Conservation (phyloP, 371 early-diverging fungal species). For the Rhizopus microsporus region DNA sequence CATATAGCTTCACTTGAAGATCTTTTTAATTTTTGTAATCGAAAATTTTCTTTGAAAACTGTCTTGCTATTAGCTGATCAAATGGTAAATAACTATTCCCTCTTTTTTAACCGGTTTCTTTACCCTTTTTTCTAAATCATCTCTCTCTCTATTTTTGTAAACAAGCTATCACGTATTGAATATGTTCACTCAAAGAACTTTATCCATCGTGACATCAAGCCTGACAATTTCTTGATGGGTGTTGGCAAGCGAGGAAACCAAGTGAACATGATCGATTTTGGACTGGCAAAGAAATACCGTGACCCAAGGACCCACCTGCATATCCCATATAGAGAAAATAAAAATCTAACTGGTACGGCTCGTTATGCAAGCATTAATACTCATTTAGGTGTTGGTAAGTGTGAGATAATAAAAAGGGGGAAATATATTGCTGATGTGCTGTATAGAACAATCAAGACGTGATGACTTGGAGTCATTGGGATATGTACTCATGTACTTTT, state of each 20-base stretch:
- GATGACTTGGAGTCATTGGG: slow-evolving; percentile 99
- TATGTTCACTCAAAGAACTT: slow-evolving; percentile 90
- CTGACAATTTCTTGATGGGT: slow-evolving; percentile 99
- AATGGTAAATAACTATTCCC: slow-evolving; percentile 67
- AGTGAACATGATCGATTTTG: slow-evolving; percentile 99
- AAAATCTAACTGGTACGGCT: slow-evolving; percentile 99
- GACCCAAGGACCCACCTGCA: slow-evolving; percentile 97
- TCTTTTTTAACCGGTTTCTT: neutral
- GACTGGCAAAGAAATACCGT: slow-evolving; percentile 98
- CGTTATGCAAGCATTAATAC: slow-evolving; percentile 99
- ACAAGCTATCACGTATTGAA: slow-evolving; percentile 92
- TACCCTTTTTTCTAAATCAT: neutral
- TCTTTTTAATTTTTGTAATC: slow-evolving; percentile 97
- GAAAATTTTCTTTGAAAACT: slow-evolving; percentile 98
- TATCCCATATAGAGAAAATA: slow-evolving; percentile 97
- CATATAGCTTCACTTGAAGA: slow-evolving; percentile 87
- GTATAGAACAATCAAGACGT: slow-evolving; percentile 96
- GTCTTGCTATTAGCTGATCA: slow-evolving; percentile 98
- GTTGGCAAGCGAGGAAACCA: slow-evolving; percentile 92
- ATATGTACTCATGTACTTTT: slow-evolving; percentile 99
- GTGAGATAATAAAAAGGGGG: neutral
- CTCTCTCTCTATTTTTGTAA: neutral
- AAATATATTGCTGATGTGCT: neutral
- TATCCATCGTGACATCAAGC: slow-evolving; percentile 88
- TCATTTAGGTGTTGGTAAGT: slow-evolving; percentile 93